Conservation (phyloP, 306 rosid species). For the Hippophae gyantsensis region DNA sequence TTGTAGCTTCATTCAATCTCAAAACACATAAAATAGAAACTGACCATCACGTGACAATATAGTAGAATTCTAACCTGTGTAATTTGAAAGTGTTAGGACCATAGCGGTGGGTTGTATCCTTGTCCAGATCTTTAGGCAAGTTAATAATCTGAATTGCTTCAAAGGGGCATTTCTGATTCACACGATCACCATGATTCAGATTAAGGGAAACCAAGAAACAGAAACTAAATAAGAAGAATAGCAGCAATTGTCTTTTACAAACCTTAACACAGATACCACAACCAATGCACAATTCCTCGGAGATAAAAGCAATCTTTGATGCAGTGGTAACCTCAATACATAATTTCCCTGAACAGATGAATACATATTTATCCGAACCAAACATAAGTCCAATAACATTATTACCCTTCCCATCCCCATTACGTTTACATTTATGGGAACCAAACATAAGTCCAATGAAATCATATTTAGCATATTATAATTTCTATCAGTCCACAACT, state of each 20-base stretch:
- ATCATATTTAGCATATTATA: no score
- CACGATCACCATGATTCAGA: constrained; percentile 8
- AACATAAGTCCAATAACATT: no score
- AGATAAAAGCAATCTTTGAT: constrained; percentile 78
- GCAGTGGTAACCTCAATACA: constrained; percentile 83
- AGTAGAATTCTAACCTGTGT: constrained; percentile 53
- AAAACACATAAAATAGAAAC: constrained; percentile 7
- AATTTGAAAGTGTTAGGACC: constrained; percentile 92
- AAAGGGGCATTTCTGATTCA: constrained; percentile 87
- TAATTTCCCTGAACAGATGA: constrained; percentile 49
- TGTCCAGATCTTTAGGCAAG: constrained; percentile 82
- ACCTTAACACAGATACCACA: constrained; percentile 98
- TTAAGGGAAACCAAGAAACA: neutral
- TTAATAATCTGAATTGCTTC: constrained; percentile 94
- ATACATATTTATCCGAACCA: no score
- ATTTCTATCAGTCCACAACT: no score
- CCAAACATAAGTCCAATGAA: no score
- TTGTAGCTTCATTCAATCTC: constrained; percentile 12
- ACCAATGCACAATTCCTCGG: constrained; percentile 95
- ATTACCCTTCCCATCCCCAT: no score
- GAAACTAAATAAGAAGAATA: neutral
- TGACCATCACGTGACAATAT: neutral
- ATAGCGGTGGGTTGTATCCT: constrained; percentile 89
- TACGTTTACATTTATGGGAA: no score
- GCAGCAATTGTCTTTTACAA: neutral